These are phyloP conservation scores for Leccinum variabile DNA, from an alignment of 1,284 basidiomycete species.

Conservation along the genomic window DNA sequence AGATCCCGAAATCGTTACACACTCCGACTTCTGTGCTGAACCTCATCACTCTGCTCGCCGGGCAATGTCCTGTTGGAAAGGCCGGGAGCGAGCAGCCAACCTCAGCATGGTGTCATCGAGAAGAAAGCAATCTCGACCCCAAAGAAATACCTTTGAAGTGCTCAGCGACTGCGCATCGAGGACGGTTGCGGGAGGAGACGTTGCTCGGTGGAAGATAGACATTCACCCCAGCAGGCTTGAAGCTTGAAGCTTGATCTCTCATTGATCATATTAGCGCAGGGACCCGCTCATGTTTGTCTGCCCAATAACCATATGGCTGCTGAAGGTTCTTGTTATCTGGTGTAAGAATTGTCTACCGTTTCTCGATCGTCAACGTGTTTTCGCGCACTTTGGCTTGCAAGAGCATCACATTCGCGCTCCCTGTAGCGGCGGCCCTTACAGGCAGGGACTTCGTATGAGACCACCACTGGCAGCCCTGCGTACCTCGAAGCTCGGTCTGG, in stretches of 20 bases:
- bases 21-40: too few species aligned
- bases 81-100: conserved; percentile 4
- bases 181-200: background rate
- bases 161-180: background rate
- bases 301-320: background rate
- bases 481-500: conserved; percentile 67
- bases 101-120: conserved; percentile 12
- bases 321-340: too few species aligned
- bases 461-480: background rate
- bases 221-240: too few species aligned
- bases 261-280: conserved; percentile 3
- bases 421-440: background rate
- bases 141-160: background rate
- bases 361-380: too few species aligned
- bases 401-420: too few species aligned
- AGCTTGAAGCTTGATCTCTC: background rate
- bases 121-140: conserved; percentile 9
- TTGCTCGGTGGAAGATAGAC: background rate
- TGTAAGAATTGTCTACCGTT: too few species aligned
- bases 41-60: too few species aligned
- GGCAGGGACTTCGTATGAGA: conserved; percentile 8
- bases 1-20: too few species aligned
- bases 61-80: too few species aligned
- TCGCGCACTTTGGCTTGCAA: too few species aligned
- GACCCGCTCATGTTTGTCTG: conserved; percentile 8